A percentile compares a stretch with the other conserved stretches of the same genome.
Evolutionary conservation across 1,139 yeast genomes (phyloP).

Genomic region (Wickerhamomyces sp.): DNA sequence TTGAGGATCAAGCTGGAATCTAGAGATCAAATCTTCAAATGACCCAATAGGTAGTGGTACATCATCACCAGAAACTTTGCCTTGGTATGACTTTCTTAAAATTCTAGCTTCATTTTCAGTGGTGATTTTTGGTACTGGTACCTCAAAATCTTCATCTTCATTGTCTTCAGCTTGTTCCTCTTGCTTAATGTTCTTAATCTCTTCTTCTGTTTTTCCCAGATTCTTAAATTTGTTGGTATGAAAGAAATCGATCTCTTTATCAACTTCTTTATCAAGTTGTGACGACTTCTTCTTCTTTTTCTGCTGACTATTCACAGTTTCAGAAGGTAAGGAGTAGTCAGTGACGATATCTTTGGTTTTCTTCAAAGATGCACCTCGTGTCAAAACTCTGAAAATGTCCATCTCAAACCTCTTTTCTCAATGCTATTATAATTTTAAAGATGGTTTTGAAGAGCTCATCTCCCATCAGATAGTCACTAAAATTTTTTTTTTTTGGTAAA

Average conservation of each 20-base stretch:
- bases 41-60: conserved; percentile 86
- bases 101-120: conserved; percentile 52
- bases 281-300: conserved; percentile 35
- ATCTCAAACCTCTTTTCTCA: conserved; percentile 32
- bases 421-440: not conserved
- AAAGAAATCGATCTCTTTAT: conserved; percentile 68
- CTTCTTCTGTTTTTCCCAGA: conserved; percentile 14
- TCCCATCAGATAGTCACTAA: too few relatives aligned
- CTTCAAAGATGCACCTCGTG: conserved; percentile 80
- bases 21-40: conserved; percentile 67
- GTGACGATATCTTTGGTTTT: conserved; percentile 42
- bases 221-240: conserved; percentile 43
- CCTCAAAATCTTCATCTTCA: conserved; percentile 30
- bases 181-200: conserved; percentile 19
- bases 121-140: conserved; percentile 39
- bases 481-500: not conserved
- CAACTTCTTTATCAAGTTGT: conserved; percentile 41
- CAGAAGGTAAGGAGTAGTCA: conserved; percentile 42
- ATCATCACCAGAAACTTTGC: conserved; percentile 73
- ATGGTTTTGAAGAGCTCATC: not conserved
- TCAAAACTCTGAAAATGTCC: conserved; percentile 86
- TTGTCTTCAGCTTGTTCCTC: conserved; percentile 23
- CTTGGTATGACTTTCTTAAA: conserved; percentile 51
- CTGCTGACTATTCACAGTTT: conserved; percentile 8
- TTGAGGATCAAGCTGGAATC: conserved; percentile 63